A percentile compares a stretch with the other conserved stretches of the same genome.
Conservation (phyloP, 2,329 filamentous ascomycete species). For the Botrytis tulipae region DNA sequence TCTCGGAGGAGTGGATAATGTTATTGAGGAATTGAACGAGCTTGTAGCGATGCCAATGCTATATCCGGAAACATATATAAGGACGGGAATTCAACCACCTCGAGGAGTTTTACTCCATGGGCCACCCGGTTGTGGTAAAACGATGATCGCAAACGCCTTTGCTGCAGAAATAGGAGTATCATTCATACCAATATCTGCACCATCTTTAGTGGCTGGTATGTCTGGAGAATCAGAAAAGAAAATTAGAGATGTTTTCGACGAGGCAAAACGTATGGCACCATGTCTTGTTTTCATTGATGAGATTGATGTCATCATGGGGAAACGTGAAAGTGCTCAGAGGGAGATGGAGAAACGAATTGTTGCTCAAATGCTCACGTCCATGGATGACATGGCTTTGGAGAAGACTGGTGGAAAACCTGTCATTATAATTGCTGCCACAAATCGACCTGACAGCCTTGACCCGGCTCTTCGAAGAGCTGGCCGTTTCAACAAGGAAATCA, state of each 20-base stretch:
- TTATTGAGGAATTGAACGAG: slow-evolving; percentile 67
- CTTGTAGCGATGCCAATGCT: slow-evolving; percentile 72
- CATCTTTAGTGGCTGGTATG: slow-evolving; percentile 80
- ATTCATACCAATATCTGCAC: slow-evolving; percentile 79
- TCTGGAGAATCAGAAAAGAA: slow-evolving; percentile 88
- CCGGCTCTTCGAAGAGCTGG: slow-evolving; percentile 71
- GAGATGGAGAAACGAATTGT: slow-evolving; percentile 91
- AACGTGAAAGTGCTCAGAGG: slow-evolving; percentile 76
- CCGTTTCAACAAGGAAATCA: slow-evolving; percentile 79
- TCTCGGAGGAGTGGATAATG: slow-evolving; percentile 72
- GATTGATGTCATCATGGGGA: slow-evolving; percentile 86
- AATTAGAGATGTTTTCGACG: slow-evolving; percentile 80
- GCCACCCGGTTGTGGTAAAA: slow-evolving; percentile 84
- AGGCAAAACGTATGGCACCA: slow-evolving; percentile 80
- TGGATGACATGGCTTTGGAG: slow-evolving; percentile 75
- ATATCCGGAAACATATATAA: slow-evolving; percentile 62
- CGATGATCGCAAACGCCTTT: slow-evolving; percentile 76
- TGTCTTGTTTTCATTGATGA: slow-evolving; percentile 91
- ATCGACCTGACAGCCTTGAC: slow-evolving; percentile 82
- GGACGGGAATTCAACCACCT: slow-evolving; percentile 65
- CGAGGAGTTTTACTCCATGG: slow-evolving; percentile 78
- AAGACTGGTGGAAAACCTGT: slow-evolving; percentile 75
- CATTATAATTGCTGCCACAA: slow-evolving; percentile 88
- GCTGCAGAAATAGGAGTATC: slow-evolving; percentile 73
- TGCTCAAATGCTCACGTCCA: slow-evolving; percentile 77